These are phyloP conservation scores for Syncephalastrum racemosum DNA, from an alignment of 371 early-diverging fungal genomes.

Conservation along the genomic window DNA sequence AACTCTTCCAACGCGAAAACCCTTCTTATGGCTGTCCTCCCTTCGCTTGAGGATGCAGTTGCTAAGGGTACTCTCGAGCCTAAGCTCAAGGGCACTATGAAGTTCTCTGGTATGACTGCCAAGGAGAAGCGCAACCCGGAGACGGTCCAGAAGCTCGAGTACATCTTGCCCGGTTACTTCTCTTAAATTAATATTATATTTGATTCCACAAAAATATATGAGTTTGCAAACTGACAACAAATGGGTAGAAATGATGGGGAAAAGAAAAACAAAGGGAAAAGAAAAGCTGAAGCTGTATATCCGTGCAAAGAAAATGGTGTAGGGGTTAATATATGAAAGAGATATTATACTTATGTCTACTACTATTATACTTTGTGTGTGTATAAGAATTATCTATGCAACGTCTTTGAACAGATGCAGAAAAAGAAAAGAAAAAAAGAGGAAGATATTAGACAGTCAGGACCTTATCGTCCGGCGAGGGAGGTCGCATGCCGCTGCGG, in stretches of 20 bases:
- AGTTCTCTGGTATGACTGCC: conserved; percentile 75
- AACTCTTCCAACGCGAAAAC: conserved; percentile 86
- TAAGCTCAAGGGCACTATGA: conserved; percentile 74
- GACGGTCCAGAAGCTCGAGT: conserved; percentile 73
- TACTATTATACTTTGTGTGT: conserved; percentile 4
- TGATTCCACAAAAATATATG: neutral
- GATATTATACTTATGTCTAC: neutral
- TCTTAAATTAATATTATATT: conserved; percentile 15
- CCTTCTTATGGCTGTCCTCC: conserved; percentile 77
- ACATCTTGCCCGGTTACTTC: conserved; percentile 80
- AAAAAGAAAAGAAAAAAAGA: neutral
- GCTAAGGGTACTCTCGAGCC: conserved; percentile 38
- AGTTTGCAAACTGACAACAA: neutral
- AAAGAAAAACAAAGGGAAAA: no score
- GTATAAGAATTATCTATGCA: neutral
- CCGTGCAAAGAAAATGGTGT: neutral
- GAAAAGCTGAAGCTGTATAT: neutral
- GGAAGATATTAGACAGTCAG: conserved; percentile 2
- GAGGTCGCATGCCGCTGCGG: neutral
- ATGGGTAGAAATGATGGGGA: no score
- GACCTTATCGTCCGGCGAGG: conserved; percentile 3
- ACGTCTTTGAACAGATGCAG: neutral
- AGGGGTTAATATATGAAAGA: no score
- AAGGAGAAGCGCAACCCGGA: conserved; percentile 71
- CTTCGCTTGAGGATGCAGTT: conserved; percentile 68